Percentiles rank a stretch among this genome's conserved stretches.
phyloP scores from a whole-genome alignment of 169 alveolate genomes.

The Babesia sp. region DNA sequence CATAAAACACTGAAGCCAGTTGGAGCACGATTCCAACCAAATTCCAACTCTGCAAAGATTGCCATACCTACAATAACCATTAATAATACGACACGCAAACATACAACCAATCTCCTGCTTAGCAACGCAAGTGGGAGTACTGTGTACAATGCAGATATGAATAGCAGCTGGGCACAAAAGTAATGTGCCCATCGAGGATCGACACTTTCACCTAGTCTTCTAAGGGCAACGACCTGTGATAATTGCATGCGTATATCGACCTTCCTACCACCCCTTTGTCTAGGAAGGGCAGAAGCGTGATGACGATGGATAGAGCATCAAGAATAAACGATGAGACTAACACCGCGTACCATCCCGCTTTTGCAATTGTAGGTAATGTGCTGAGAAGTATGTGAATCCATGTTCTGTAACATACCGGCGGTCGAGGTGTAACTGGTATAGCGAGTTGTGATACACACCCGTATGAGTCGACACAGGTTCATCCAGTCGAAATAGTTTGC shows the following conservation, averaged over 20 bases:
- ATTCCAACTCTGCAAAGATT: slow-evolving; percentile 53
- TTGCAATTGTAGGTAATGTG: background rate
- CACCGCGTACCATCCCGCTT: slow-evolving; percentile 26
- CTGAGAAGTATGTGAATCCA: background rate
- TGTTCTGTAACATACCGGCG: slow-evolving; percentile 3
- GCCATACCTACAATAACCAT: slow-evolving; percentile 30
- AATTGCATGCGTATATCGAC: background rate
- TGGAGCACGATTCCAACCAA: slow-evolving; percentile 47
- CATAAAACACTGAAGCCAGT: slow-evolving; percentile 29
- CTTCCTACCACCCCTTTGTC: slow-evolving; percentile 42
- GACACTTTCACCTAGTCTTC: background rate
- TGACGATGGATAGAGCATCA: slow-evolving; percentile 17
- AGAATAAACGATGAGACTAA: slow-evolving; percentile 32
- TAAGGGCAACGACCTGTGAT: background rate
- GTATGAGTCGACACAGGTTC: background rate
- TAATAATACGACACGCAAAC: background rate
- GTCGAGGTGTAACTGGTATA: slow-evolving; percentile 5
- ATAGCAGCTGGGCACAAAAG: slow-evolving; percentile 21
- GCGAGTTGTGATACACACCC: slow-evolving; percentile 7
- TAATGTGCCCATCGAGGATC: slow-evolving; percentile 9
- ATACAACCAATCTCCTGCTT: background rate
- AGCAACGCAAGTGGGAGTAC: slow-evolving; percentile 15
- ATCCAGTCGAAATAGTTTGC: slow-evolving; percentile 5
- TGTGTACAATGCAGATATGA: slow-evolving; percentile 7
- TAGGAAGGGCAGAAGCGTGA: slow-evolving; percentile 35